These are phyloP conservation scores for Nannochloropsis salina DNA, from an alignment of 108 stramenopile genomes.

Conservation along the genomic window DNA sequence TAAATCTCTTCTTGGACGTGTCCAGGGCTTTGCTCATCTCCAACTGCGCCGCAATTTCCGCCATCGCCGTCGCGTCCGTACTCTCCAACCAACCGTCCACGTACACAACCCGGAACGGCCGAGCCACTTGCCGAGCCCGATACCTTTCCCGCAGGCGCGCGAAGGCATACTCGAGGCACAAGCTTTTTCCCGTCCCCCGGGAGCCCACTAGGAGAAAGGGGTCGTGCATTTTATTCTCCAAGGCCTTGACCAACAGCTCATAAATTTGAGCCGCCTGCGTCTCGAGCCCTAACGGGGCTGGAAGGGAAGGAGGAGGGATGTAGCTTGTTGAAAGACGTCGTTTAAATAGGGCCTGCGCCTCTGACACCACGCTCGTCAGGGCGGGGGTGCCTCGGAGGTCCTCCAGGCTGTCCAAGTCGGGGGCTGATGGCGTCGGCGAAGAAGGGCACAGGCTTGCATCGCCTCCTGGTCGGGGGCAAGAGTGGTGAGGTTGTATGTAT, in stretches of 20 bases:
- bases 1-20: background rate
- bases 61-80: background rate
- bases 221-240: slow-evolving; percentile 5
- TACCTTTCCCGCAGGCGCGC: background rate
- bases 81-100: slow-evolving; percentile 15
- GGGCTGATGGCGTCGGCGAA: no score
- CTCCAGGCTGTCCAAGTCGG: background rate
- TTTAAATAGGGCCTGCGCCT: background rate
- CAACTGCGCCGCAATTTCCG: slow-evolving; percentile 1
- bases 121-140: background rate
- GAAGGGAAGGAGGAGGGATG: background rate
- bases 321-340: background rate
- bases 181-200: background rate
- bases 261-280: background rate
- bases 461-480: no score
- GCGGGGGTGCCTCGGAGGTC: background rate
- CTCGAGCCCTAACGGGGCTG: background rate
- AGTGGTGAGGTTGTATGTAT: no score
- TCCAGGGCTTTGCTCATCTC: slow-evolving; percentile 17
- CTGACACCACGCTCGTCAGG: background rate
- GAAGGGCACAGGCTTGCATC: no score
- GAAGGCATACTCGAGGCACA: background rate
- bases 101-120: background rate
- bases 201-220: background rate
- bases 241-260: slow-evolving; percentile 14